These are phyloP conservation scores for Geotrichum reessii DNA, from an alignment of 1,139 yeast species.

Conservation along the genomic window DNA sequence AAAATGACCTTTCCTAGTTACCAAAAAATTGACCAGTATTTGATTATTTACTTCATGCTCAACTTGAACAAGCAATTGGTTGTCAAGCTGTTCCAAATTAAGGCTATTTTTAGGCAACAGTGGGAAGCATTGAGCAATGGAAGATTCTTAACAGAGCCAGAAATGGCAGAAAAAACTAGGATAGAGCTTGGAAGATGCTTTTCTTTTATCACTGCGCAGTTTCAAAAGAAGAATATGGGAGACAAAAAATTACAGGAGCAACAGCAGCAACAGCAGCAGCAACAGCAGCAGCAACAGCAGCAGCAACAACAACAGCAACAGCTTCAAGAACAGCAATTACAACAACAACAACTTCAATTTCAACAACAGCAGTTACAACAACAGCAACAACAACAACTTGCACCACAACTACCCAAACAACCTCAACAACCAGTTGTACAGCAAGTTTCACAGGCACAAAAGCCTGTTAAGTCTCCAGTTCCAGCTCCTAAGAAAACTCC, in stretches of 20 bases:
- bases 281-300: not conserved
- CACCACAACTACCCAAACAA: not conserved
- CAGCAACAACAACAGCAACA: constrained; percentile 1
- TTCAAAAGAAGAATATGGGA: constrained; percentile 23
- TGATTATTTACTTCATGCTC: constrained; percentile 69
- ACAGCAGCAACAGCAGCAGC: not conserved
- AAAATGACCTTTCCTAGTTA: constrained; percentile 57
- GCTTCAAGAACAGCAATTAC: not conserved
- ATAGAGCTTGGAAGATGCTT: constrained; percentile 70
- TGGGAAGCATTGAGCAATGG: constrained; percentile 62
- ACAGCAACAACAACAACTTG: not conserved
- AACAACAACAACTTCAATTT: not conserved
- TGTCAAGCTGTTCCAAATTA: constrained; percentile 67
- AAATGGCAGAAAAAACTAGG: constrained; percentile 61
- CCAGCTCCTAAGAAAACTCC: not conserved
- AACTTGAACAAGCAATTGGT: constrained; percentile 73
- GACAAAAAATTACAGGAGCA: not conserved
- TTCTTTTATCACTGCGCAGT: constrained; percentile 59
- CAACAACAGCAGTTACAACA: constrained; percentile 1
- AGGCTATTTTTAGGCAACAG: constrained; percentile 71
- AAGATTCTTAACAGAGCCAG: constrained; percentile 60
- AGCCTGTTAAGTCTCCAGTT: not conserved
- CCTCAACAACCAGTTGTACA: not conserved
- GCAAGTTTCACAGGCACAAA: not conserved
- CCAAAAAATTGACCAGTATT: constrained; percentile 64